Evolutionary conservation across 176 grass and related monocot species (phyloP).

Genomic region (Musa acuminata): DNA sequence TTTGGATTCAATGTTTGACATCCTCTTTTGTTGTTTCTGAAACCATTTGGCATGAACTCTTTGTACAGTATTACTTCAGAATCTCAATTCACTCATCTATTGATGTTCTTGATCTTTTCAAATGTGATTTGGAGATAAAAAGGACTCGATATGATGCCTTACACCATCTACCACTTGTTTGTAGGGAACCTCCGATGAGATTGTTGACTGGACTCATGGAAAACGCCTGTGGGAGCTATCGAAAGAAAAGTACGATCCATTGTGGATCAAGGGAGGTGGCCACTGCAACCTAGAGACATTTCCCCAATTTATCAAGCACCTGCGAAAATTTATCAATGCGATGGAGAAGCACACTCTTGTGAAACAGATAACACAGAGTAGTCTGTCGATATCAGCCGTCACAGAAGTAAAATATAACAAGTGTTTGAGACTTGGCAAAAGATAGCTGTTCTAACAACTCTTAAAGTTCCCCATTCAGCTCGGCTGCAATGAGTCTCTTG

Average conservation of each 20-base stretch:
- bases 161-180: neutral
- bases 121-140: no score
- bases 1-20: no score
- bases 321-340: constrained; percentile 63
- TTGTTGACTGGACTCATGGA: constrained; percentile 82
- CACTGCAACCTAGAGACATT: constrained; percentile 96
- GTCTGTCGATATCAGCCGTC: constrained; percentile 29
- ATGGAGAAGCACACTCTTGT: constrained; percentile 73
- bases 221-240: constrained; percentile 90
- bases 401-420: constrained; percentile 63
- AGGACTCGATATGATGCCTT: no score
- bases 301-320: constrained; percentile 79
- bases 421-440: constrained; percentile 89
- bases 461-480: neutral
- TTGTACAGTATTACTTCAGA: no score
- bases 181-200: constrained; percentile 87
- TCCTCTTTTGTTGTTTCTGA: no score
- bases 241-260: constrained; percentile 85
- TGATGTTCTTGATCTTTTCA: neutral
- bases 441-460: neutral
- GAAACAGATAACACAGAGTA: constrained; percentile 22
- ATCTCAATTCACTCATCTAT: neutral
- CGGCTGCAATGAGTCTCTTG: neutral
- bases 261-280: constrained; percentile 81
- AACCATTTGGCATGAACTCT: no score